Base-by-base conservation (phyloP, 495 filamentous ascomycete genomes). In the Apiosordaria backusii region DNA sequence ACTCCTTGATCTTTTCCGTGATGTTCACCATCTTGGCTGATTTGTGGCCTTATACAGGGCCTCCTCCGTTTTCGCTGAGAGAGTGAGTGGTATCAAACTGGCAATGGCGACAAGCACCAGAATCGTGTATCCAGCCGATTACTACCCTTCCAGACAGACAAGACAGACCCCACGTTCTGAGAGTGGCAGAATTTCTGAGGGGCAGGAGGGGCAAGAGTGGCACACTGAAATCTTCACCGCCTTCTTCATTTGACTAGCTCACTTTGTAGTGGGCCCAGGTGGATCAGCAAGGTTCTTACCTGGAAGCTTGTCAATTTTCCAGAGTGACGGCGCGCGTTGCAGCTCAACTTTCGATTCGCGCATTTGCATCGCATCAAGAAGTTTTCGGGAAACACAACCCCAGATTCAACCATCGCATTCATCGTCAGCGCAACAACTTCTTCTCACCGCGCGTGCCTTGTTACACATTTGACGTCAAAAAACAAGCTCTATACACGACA, bases 1-100 rank as follows among this genome's bases (percentile, higher is more conserved):
- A 95, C 93, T 97, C 93, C 82, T 98, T 99, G 81, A 99, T 99
- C 86, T 97, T 98, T 57, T 99, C 96, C 62, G 95, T 97, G 65
- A 99, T 97, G 82, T 97, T 97, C 80, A 97, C 96, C 96, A 99
- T 99, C 70, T 84, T 92, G 87, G 65, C 82, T 76, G 80, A 78
- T 65, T 66, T 62, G 68, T 63, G 61, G 68, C 19, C 59, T 61
- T 45, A 9, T 23, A 6, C 13, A 23, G 60, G 50, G 35, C 16
- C 35, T 45, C 35, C 16, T 13, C 35, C 16, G 35, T 45, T 13
- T 15, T 1, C 10, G 35, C 16, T 13, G 35, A 15, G 3, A 45
- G 9, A 13, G 9, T 45, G 9, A 45, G 35, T 13, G 35, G 35
- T 45, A 45, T 45, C 4, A 45, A 45, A 45, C 35, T 15, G 35